Evolutionary conservation across 805 yeast genomes (phyloP), one percentile per base, ranked within the genome.

Genomic region (Nakazawaea wyomingensis): DNA sequence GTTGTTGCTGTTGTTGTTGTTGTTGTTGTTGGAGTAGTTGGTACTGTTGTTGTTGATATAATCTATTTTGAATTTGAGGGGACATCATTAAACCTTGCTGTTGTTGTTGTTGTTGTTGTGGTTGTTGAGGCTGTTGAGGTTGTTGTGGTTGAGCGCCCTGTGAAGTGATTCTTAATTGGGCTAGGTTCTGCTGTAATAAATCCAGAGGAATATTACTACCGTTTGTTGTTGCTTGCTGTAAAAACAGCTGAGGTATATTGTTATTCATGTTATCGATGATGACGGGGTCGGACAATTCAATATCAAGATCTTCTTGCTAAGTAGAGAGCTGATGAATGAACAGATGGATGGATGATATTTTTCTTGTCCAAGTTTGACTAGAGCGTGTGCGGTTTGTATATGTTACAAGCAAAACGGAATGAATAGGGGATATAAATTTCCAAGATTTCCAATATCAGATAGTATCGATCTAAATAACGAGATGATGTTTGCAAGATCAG

Each of bases 31-130:
- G 47, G 8, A 55, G 49, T 17, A 56, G 53, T 28, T 56, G 56
- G 20, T 39, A 37, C 26, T 36, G 43, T 19, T 55, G 60, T 38
- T 58, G 64, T 36, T 59, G 64, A 16, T 59, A 41, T 13, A 54
- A 50, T 39, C 64, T 48, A 43, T 55, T 59, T 43, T 60, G 65
- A 9, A 55, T 38, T 44, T 60, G 65, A 1, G 66, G 65, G 13
- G 67, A 61, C 55, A 61, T 53, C 60, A 61, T 52, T 57, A 57
- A 51, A 13, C 60, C 56, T 21, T 58, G 33, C 1, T 59, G 59
- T 20, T 53, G 30, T 22, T 48, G 52, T 32, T 41, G 45, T 27
- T 14, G 39, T 16, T 21, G 28, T 39, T 20, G 46, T 35, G n/a
- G 39, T 20, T 45, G 53, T 54, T 10, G 52, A 48, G 27, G 50